Base-by-base conservation (phyloP, 768 basidiomycete genomes). In the Naganishia antarctica region DNA sequence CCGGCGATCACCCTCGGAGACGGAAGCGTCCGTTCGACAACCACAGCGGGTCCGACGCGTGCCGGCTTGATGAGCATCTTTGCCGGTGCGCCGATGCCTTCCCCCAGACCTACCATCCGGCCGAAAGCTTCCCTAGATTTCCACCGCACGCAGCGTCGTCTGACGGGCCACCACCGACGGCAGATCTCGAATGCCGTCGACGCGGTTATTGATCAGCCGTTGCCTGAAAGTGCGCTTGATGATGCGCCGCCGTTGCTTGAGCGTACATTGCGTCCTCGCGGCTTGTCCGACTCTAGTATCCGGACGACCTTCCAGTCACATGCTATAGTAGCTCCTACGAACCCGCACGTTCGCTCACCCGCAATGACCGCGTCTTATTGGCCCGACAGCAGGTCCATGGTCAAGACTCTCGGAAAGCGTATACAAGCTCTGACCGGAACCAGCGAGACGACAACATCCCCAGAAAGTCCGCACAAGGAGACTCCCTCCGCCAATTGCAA, bases 231-330 rank as follows among this genome's bases (percentile, higher is more conserved):
- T 40, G 50, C 37, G 13, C 64, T 83, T 41, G 62, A 70, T 4
- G 81, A 68, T 60, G 70, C 73, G 11, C 74, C 79, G 2, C 75
- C 86, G n/a, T 75, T 90, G 16, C 77, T 86, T 26, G 82, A 87
- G 50, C 65, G 74, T 12, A 84, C 85, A 23, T 84, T 86, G 7
- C 84, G 85, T 41, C 83, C 87, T 29, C 83, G 93, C 60, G 91
- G 91, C 1, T 77, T 96, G 53, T 91, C 89, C 1, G 94, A 97
- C 74, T 93, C 91, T 0, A 93, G 90, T 1, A 91, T 97, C 66
- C 89, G 86, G 66, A 87, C 90, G 4, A 90, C 90, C 0, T 94
- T 89, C 78, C 76, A 79, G 29, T 72, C 67, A 1, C 68, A 61
- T 40, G 65, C 66, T 1, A 61, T 63, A 4, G 50, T 25, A 11